Evolutionary conservation across 2,329 filamentous ascomycete species (phyloP), one percentile per base, ranked within the genome.

Genomic region (Phialocephala subalpina): DNA sequence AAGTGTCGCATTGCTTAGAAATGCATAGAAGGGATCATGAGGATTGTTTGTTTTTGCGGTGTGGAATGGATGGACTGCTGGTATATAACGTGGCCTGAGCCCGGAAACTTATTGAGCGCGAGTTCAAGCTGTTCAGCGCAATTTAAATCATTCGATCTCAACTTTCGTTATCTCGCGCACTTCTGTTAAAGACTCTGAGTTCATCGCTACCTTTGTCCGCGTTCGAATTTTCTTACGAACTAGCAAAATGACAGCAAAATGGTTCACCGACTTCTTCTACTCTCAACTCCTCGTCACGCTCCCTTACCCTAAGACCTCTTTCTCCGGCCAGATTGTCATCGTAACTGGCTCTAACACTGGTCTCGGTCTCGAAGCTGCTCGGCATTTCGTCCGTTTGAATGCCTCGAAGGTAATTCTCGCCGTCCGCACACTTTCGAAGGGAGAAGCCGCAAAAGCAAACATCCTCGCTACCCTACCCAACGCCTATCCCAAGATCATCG

Each of bases 341-440:
- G 74, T 82, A 1, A 82, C 80, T 0, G 81, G 81, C 1, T 76
- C 79, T 7, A 83, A 82, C 62, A 74, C 73, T 0, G 81, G 81
- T 8, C 73, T 83, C 1, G 80, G 81, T 0, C 72, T 78, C 0
- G 80, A 82, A 65, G 75, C 81, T 0, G 74, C 77, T 14, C 74
- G 72, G 1, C 76, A 80, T 16, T 42, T 66, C 25, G 56, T 60
- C 18, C 64, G 62, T 0, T 77, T 81, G 3, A 76, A 78, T 1
- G 67, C 78, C 1, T 70, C 70, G 0, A 77, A 73, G 6, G 69
- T 84, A 0, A 78, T 84, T 25, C 73, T 84, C 40, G 82, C 75
- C 4, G 80, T 81, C 2, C 77, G 82, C 20, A 75, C 71, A 53
- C 62, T 73, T 0, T 71, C 74, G 4, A 79, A 79, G 68, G 82